A percentile compares a stretch with the other conserved stretches of the same genome.
These are phyloP conservation scores for Penicillium griseofulvum DNA, from an alignment of 2,329 filamentous ascomycete genomes.

Conservation along the genomic window DNA sequence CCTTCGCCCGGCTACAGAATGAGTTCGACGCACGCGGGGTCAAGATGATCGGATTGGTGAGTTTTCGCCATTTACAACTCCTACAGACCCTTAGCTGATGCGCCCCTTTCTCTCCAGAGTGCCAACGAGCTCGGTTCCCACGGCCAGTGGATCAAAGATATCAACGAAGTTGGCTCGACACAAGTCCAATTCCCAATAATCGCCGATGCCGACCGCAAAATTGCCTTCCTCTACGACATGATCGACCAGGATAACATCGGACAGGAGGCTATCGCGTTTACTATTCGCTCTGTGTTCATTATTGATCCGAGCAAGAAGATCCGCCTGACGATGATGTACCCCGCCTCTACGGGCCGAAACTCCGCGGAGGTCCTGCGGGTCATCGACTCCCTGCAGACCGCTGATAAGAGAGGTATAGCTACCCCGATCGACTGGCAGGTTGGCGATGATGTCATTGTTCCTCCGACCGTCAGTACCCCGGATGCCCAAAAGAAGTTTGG, in stretches of 20 bases:
- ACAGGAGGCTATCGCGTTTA: conserved; percentile 79
- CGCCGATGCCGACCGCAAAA: conserved; percentile 74
- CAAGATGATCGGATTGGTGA: conserved; percentile 80
- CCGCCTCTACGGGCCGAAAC: conserved; percentile 84
- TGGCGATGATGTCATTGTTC: conserved; percentile 90
- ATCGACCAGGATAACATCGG: conserved; percentile 80
- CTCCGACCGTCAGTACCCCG: conserved; percentile 76
- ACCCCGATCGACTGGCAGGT: conserved; percentile 89
- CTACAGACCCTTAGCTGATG: neutral
- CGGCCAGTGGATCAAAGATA: conserved; percentile 87
- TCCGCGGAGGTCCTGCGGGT: conserved; percentile 75
- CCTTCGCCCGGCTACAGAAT: conserved; percentile 82
- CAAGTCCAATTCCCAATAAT: conserved; percentile 76
- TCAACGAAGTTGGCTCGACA: conserved; percentile 73
- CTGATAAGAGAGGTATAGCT: conserved; percentile 84
- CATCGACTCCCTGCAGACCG: conserved; percentile 76
- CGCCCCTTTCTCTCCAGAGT: conserved; percentile 39
- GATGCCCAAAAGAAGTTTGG: conserved; percentile 88
- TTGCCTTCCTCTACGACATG: conserved; percentile 79
- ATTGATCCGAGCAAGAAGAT: conserved; percentile 95
- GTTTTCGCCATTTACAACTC: conserved; percentile 11
- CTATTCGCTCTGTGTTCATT: conserved; percentile 91
- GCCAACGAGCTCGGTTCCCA: conserved; percentile 85
- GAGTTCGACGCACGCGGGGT: conserved; percentile 84
- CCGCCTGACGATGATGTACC: conserved; percentile 88